phyloP scores from a whole-genome alignment of 2,329 filamentous ascomycete genomes.

The Pyricularia grisea region DNA sequence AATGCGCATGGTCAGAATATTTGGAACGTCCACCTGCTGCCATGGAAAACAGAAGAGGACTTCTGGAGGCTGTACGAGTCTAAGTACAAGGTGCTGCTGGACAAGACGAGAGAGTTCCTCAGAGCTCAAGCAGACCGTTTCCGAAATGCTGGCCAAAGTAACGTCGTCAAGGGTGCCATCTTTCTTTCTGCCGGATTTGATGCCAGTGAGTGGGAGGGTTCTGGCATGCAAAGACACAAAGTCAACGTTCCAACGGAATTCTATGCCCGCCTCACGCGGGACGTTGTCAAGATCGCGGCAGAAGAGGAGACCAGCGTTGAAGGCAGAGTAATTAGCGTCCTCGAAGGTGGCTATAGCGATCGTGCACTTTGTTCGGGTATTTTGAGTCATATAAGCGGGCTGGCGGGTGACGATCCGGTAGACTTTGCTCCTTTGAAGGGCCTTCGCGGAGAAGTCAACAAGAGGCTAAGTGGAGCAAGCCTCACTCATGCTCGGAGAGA shows the following conservation, averaged over 20 bases:
- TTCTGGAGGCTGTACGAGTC: constrained; percentile 85
- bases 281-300: constrained; percentile 72
- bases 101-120: constrained; percentile 76
- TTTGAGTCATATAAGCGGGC: constrained; percentile 78
- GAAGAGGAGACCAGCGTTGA: constrained; percentile 71
- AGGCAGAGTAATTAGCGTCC: constrained; percentile 81
- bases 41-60: constrained; percentile 72
- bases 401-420: constrained; percentile 48
- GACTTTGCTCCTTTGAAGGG: constrained; percentile 22
- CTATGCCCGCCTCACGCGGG: constrained; percentile 81
- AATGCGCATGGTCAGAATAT: constrained; percentile 89
- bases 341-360: constrained; percentile 95
- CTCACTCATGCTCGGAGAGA: constrained; percentile 23
- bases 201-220: constrained; percentile 87
- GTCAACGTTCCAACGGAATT: constrained; percentile 96
- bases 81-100: constrained; percentile 66
- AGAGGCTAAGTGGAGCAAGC: constrained; percentile 28
- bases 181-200: constrained; percentile 97
- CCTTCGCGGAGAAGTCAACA: constrained; percentile 49
- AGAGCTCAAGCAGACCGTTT: constrained; percentile 60
- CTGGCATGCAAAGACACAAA: constrained; percentile 89
- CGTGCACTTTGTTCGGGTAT: constrained; percentile 81
- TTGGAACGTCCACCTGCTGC: constrained; percentile 91
- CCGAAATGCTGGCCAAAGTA: constrained; percentile 41
- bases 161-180: constrained; percentile 66